phyloP scores from a whole-genome alignment of 306 rosid species.

The Castanea mollissima region DNA sequence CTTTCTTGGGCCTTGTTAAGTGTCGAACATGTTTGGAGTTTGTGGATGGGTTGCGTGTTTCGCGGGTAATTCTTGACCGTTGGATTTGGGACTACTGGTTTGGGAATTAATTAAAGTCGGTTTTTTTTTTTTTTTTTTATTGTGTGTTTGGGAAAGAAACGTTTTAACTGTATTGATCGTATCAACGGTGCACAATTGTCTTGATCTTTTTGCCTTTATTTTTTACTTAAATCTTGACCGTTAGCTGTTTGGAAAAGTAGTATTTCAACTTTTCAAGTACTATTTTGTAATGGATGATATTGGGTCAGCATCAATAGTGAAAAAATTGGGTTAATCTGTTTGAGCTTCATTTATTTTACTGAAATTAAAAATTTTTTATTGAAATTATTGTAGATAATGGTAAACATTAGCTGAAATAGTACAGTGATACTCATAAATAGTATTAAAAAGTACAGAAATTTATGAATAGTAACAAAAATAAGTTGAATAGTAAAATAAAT shows the following conservation, averaged over 20 bases:
- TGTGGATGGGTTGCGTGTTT: neutral
- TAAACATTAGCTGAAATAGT: too few relatives aligned
- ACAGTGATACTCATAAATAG: too few relatives aligned
- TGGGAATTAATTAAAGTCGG: neutral
- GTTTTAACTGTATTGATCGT: constrained; percentile 27
- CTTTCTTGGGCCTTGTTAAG: constrained; percentile 22
- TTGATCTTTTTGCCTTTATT: neutral
- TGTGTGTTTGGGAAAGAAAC: constrained; percentile 20
- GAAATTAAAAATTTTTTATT: too few relatives aligned
- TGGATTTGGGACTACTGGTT: constrained; percentile 24
- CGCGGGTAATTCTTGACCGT: constrained; percentile 40
- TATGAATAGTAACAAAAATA: too few relatives aligned
- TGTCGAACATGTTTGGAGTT: constrained; percentile 34
- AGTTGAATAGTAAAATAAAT: too few relatives aligned
- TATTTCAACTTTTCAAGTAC: neutral
- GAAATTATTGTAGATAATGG: too few relatives aligned
- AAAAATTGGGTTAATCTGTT: too few relatives aligned
- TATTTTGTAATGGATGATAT: too few relatives aligned
- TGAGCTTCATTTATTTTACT: too few relatives aligned
- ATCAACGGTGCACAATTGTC: neutral
- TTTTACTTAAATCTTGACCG: neutral
- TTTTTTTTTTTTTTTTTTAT: neutral
- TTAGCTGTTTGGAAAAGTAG: neutral
- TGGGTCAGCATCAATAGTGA: too few relatives aligned
- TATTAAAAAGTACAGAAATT: too few relatives aligned